A percentile compares a stretch with the other conserved stretches of the same genome.
Evolutionary conservation across 139 green algal species (phyloP).

Genomic region (Coelastrella sp.): DNA sequence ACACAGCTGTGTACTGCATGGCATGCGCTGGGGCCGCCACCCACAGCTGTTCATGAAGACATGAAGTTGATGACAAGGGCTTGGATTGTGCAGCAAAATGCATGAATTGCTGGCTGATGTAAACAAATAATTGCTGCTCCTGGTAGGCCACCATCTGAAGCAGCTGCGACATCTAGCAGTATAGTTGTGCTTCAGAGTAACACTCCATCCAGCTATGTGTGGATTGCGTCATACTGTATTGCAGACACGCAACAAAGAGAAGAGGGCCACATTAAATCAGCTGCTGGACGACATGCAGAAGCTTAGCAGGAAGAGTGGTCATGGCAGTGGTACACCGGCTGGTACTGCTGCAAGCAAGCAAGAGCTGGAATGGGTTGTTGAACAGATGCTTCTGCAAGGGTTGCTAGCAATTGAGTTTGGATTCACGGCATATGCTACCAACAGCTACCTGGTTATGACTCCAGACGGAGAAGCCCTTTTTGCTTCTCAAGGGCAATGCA

Average conservation of each 20-base stretch:
- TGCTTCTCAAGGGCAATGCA: neutral
- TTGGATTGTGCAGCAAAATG: too few species aligned
- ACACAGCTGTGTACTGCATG: too few species aligned
- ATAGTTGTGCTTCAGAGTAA: too few species aligned
- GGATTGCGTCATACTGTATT: too few species aligned
- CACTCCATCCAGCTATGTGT: too few species aligned
- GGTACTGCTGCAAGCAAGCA: neutral
- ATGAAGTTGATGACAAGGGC: too few species aligned
- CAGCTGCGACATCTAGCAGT: too few species aligned
- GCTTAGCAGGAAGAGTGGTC: neutral
- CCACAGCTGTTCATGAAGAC: too few species aligned
- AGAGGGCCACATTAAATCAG: slow-evolving; percentile 71
- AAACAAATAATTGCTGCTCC: too few species aligned
- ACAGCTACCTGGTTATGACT: slow-evolving; percentile 53
- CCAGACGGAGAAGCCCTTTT: slow-evolving; percentile 6
- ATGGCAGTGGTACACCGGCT: neutral
- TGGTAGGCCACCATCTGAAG: too few species aligned
- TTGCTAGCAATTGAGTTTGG: slow-evolving; percentile 69
- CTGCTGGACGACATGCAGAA: slow-evolving; percentile 50
- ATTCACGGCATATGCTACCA: slow-evolving; percentile 64
- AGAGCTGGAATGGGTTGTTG: slow-evolving; percentile 30
- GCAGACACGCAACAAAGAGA: slow-evolving; percentile 16
- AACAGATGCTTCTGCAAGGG: slow-evolving; percentile 42
- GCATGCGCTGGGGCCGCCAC: too few species aligned
- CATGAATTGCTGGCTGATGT: too few species aligned